Evolutionary conservation across 2,329 filamentous ascomycete species (phyloP).

Genomic region (Xylaria sp.): DNA sequence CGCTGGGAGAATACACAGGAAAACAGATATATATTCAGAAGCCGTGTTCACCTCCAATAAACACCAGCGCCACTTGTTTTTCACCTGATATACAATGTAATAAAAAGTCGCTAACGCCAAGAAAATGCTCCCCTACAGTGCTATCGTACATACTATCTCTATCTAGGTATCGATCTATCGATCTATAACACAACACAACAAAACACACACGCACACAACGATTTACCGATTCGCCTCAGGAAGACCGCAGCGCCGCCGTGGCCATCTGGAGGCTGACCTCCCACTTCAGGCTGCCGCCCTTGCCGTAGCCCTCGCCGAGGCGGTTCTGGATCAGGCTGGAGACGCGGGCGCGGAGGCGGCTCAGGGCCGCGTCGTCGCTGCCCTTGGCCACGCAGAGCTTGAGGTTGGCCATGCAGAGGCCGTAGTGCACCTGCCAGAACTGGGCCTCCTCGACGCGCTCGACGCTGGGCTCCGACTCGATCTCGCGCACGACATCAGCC

Average conservation of each 20-base stretch:
- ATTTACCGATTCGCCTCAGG: neutral
- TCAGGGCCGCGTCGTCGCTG: conserved; percentile 69
- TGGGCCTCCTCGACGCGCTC: conserved; percentile 83
- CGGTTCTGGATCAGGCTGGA: conserved; percentile 80
- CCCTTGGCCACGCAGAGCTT: conserved; percentile 72
- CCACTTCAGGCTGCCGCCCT: conserved; percentile 79
- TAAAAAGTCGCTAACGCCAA: too few relatives aligned
- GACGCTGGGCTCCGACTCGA: conserved; percentile 78
- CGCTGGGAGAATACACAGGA: too few relatives aligned
- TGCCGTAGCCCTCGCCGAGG: conserved; percentile 85
- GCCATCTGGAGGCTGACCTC: conserved; percentile 87
- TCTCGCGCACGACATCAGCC: conserved; percentile 77
- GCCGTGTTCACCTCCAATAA: too few relatives aligned
- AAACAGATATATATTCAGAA: too few relatives aligned
- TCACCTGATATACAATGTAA: too few relatives aligned
- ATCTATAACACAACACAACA: too few relatives aligned
- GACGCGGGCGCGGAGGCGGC: conserved; percentile 75
- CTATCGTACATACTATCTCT: too few relatives aligned
- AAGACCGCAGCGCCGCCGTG: conserved; percentile 20
- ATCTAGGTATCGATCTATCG: too few relatives aligned
- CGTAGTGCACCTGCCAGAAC: conserved; percentile 99
- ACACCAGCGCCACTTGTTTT: too few relatives aligned
- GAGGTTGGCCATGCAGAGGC: conserved; percentile 92
- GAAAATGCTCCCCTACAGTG: too few relatives aligned
- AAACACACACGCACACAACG: neutral